Base-by-base conservation (phyloP, 2,329 filamentous ascomycete species). In the Aspergillus luchuensis region DNA sequence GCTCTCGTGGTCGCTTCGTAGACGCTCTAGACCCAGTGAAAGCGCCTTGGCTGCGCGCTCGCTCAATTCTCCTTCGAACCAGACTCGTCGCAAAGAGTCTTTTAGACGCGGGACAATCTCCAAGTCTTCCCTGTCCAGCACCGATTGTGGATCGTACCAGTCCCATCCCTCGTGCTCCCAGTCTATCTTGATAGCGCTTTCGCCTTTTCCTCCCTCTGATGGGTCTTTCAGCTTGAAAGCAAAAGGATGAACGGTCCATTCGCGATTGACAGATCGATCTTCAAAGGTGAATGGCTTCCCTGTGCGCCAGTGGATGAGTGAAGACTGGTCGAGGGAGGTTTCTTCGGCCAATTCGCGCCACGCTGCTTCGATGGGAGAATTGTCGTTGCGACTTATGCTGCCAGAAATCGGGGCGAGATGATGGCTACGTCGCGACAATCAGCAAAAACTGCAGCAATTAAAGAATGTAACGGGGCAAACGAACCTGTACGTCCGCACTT, bases 211-310 rank as follows among this genome's bases (percentile, higher is more conserved):
- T 5, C 67, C 66, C 30, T 65, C 63, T 0, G 66, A 55, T 5
- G 71, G 63, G 7, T 76, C 65, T 52, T 76, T 82, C 25, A 89
- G 63, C 5, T 59, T 64, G 52, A 76, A 90, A 0, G 80, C 83
- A 65, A 90, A 90, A 0, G 87, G 86, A 61, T 87, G 79, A 51
- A 90, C 80, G 5, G 79, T 86, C 87, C 87, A 90, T 68, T 84
- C 78, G 23, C 85, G 82, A 19, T 81, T 78, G 13, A 87, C 73
- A 0, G 76, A 76, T 3, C 78, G 68, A 65, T 89, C 87, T 5
- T 69, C 66, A 62, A 89, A 87, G 1, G 78, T 76, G 66, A 85
- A 90, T 3, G 83, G 81, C 60, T 86, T 86, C 1, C 87, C 87
- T 23, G 81, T 78, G 17, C 85, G 81, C 66, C 85, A 79, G 21